Evolutionary conservation across 148 eudicot genomes (phyloP), one percentile per base, ranked within the genome.

Genomic region (Arbutus unedo): DNA sequence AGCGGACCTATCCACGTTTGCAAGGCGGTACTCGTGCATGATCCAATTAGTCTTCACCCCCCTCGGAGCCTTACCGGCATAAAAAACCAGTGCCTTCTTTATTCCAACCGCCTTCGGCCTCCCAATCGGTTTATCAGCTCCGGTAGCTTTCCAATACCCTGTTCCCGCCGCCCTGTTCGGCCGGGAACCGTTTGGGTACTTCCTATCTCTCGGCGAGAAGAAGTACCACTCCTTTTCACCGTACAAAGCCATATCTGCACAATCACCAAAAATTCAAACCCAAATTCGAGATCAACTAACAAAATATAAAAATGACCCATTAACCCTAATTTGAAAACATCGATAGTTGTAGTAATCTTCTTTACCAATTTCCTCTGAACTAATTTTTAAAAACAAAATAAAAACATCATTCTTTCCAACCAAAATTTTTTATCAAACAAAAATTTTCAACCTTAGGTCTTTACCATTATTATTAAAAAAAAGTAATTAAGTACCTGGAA

Each of bases 61-160:
- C 68, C 56, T 86, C 3, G 94, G 91, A 2, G 94, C 89, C 85
- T 89, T 92, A 49, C 94, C 94, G 79, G 91, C 89, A 77, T 92
- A 92, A 70, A 92, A 92, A 25, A 92, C 94, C 79, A 92, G 79
- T 4, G 94, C 94, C 81, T 92, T 92, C 77, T 92, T 92, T 1
- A 92, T 92, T 1, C 90, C 94, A 2, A 89, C 85, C 9, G 94
- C n/a, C 25, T 83, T 92, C 3, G 94, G 93, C 80, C 78, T 81
- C 60, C 94, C 94, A 11, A 92, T 82, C 9, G 94, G 89, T 66
- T 92, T 92, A 74, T 92, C 94, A 0, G 90, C 94, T 18, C 94
- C 94, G 79, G 93, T 92, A 4, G 94, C 94, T 79, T 92, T 92
- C 94, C 94, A 92, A 41, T 92, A 92, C 66, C 94, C 94, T 49